Conservation (phyloP, 768 basidiomycete species). For the Dacryopinax primogenitus region DNA sequence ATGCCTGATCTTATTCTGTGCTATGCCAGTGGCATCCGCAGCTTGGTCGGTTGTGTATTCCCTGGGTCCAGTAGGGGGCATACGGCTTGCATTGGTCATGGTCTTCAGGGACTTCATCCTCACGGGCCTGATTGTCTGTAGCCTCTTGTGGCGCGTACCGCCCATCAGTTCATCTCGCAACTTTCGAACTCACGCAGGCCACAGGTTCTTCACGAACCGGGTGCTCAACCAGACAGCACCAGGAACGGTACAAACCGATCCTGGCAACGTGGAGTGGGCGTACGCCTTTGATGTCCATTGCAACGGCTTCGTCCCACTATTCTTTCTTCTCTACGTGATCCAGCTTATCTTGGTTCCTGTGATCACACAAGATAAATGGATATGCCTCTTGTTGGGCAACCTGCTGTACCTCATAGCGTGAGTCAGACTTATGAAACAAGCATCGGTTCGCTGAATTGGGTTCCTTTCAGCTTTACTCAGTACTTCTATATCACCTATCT, state of each 20-base stretch:
- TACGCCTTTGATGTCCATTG: conserved; percentile 96
- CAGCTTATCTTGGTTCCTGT: conserved; percentile 79
- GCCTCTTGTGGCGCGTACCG: conserved; percentile 52
- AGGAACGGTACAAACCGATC: conserved; percentile 32
- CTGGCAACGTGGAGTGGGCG: conserved; percentile 61
- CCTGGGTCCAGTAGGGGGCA: conserved; percentile 40
- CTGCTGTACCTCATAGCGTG: conserved; percentile 82
- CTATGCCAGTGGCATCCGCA: conserved; percentile 52
- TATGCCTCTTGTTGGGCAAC: conserved; percentile 88
- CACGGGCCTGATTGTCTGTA: conserved; percentile 59
- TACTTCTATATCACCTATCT: conserved; percentile 87
- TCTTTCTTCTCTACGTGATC: conserved; percentile 76
- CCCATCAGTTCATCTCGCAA: neutral
- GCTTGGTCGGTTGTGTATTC: conserved; percentile 82
- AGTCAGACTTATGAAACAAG: conserved; percentile 22
- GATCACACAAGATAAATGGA: conserved; percentile 74
- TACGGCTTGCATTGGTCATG: conserved; percentile 66
- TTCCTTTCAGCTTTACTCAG: conserved; percentile 54
- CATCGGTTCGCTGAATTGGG: neutral
- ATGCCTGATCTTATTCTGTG: conserved; percentile 2
- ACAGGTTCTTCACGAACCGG: conserved; percentile 58
- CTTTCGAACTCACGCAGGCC: conserved; percentile 17
- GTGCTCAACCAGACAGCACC: conserved; percentile 52
- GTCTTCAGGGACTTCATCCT: conserved; percentile 79
- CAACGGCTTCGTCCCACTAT: conserved; percentile 91